A percentile compares a stretch with the other conserved stretches of the same genome.
phyloP scores from a whole-genome alignment of 2,329 filamentous ascomycete species.

The Trichoderma sp. region DNA sequence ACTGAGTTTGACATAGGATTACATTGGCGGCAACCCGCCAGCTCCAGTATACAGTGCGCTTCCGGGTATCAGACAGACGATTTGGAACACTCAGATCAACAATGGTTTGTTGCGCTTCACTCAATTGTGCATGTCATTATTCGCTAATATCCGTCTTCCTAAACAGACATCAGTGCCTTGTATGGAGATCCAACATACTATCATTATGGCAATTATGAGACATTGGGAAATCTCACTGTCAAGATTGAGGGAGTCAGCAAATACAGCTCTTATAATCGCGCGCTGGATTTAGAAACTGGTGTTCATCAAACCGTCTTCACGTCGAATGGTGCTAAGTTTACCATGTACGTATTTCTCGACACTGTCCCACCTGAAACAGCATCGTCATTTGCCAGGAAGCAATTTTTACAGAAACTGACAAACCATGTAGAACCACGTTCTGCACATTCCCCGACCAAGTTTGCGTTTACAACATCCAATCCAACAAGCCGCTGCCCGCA shows the following conservation, averaged over 20 bases:
- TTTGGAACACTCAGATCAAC: slow-evolving; percentile 21
- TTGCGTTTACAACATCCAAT: slow-evolving; percentile 24
- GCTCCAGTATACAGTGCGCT: slow-evolving; percentile 12
- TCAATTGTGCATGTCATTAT: not conserved
- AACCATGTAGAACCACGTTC: slow-evolving; percentile 28
- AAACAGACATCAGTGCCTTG: slow-evolving; percentile 20
- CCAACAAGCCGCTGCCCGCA: slow-evolving; percentile 33
- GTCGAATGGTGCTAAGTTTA: slow-evolving; percentile 20
- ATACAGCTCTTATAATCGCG: slow-evolving; percentile 18
- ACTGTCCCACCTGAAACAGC: not conserved
- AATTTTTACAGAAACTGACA: not conserved
- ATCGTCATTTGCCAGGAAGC: not conserved
- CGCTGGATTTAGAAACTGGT: slow-evolving; percentile 20
- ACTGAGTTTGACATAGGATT: slow-evolving; percentile 16
- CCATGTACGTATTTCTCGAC: slow-evolving; percentile 15
- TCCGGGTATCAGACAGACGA: slow-evolving; percentile 21
- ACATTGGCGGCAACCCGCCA: slow-evolving; percentile 22
- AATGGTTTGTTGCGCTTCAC: not conserved
- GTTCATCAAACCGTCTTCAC: slow-evolving; percentile 13
- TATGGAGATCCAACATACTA: slow-evolving; percentile 16
- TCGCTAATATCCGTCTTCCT: not conserved
- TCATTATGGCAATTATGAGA: slow-evolving; percentile 23
- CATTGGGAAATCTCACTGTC: slow-evolving; percentile 23
- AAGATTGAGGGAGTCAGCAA: slow-evolving; percentile 14
- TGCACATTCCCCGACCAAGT: slow-evolving; percentile 44